Evolutionary conservation across 179 eudicot genomes (phyloP).

Genomic region (Dionaea muscipula): DNA sequence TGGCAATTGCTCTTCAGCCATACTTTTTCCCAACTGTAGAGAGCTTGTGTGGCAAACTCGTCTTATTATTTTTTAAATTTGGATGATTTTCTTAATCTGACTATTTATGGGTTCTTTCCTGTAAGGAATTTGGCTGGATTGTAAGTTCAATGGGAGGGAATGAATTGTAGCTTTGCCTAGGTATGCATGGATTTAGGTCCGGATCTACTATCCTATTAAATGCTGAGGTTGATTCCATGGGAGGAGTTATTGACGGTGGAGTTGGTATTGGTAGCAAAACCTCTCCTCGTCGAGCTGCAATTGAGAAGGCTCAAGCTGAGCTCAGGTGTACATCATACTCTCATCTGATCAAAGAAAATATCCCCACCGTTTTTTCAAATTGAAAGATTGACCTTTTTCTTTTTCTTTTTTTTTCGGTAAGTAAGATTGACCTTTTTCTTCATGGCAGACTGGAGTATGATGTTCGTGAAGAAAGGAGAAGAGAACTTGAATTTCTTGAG

Average conservation of each 20-base stretch:
- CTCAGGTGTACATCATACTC: slow-evolving; percentile 30
- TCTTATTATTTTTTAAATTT: too few species aligned
- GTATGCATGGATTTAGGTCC: slow-evolving; percentile 78
- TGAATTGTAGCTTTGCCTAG: slow-evolving; percentile 31
- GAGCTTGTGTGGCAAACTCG: too few species aligned
- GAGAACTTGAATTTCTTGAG: slow-evolving; percentile 93
- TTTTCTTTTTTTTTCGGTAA: slow-evolving; percentile 7
- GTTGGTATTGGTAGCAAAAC: slow-evolving; percentile 51
- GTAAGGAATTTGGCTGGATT: slow-evolving; percentile 15
- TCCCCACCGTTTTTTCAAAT: too few species aligned
- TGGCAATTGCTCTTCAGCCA: too few species aligned
- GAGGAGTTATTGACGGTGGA: slow-evolving; percentile 76
- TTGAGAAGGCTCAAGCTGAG: slow-evolving; percentile 87
- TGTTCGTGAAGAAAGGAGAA: slow-evolving; percentile 73
- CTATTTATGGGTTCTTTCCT: neutral
- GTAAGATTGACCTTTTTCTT: slow-evolving; percentile 9
- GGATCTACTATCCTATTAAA: slow-evolving; percentile 55
- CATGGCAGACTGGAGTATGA: slow-evolving; percentile 77
- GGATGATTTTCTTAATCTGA: neutral
- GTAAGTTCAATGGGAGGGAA: slow-evolving; percentile 34
- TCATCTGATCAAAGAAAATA: too few species aligned
- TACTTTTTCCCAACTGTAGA: too few species aligned
- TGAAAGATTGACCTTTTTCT: too few species aligned
- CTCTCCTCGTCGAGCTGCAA: slow-evolving; percentile 63
- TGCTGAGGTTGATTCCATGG: slow-evolving; percentile 98